Evolutionary conservation across 352 stramenopile species (phyloP), one percentile per base, ranked within the genome.

Genomic region (Phytophthora pluvialis): DNA sequence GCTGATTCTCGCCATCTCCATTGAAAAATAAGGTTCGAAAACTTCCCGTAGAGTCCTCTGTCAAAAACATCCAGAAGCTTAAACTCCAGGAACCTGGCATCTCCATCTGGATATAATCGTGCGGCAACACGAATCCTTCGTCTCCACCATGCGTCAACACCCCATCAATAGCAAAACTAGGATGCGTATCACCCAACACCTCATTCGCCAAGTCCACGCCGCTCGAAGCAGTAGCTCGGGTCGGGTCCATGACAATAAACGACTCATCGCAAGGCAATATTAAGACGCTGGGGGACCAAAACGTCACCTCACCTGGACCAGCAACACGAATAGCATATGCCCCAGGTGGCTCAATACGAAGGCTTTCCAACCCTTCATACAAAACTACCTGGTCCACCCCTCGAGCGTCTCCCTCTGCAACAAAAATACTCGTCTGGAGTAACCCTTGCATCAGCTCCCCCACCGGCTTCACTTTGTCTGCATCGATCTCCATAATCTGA

Each of bases 21-120:
- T 97, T 90, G 67, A 94, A 97, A 36, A 97, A 85, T 6, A 97
- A 60, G 9, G 84, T 83, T 12, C 88, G 75, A 48, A 91, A 88
- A 21, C 31, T 61, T 1, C 80, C 86, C 1, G 81, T 94, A 9
- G 82, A 52, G 26, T 87, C 60, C 51, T 90, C 64, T 0, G 62
- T 74, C 11, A 80, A 76, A 18, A 91, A 88, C 12, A 87, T 15
- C 86, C 86, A 94, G 32, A 91, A 83, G 38, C 73, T 85, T 16
- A 94, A 49, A 45, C 73, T 86, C 86, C 86, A 94, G 0, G 83
- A 83, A 1, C 78, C 78, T 16, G 35, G 6, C 3, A 9, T 70
- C n/a, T 78, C 52, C 32, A 75, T 56, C 7, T 60, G 32, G 50
- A 90, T 79, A 45, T 26, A 40, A 12, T 68, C 59, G 28, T 92